Percentiles rank a stretch among this genome's conserved stretches.
Conservation (phyloP, 345 rosid species). For the thale cress (Arabidopsis thaliana) region TAIR10.1 NC_003076.8:25548501-25549000, state of each 20-base stretch:
- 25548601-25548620: constrained; percentile 90
- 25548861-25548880: constrained; percentile 81
- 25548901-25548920: constrained; percentile 79
- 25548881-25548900: constrained; percentile 73
- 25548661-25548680: constrained; percentile 70
- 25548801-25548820: constrained; percentile 71
- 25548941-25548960: constrained; percentile 10
- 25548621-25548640: constrained; percentile 69
- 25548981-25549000: constrained; percentile 14
- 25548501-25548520: not conserved
- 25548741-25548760: constrained; percentile 63
- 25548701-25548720: constrained; percentile 58
- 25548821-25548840: constrained; percentile 52
- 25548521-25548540: not conserved
- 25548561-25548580: constrained; percentile 82
- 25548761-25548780: constrained; percentile 63
- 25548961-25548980: constrained; percentile 20
- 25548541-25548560: constrained; percentile 67
- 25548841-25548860: constrained; percentile 49
- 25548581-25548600: constrained; percentile 95
- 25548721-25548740: constrained; percentile 76
- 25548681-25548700: constrained; percentile 54
- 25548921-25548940: constrained; percentile 48
- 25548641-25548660: constrained; percentile 82
- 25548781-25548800: constrained; percentile 69